Conservation (phyloP, 176 grass and related monocot species). For the Triticum timopheevii region DNA sequence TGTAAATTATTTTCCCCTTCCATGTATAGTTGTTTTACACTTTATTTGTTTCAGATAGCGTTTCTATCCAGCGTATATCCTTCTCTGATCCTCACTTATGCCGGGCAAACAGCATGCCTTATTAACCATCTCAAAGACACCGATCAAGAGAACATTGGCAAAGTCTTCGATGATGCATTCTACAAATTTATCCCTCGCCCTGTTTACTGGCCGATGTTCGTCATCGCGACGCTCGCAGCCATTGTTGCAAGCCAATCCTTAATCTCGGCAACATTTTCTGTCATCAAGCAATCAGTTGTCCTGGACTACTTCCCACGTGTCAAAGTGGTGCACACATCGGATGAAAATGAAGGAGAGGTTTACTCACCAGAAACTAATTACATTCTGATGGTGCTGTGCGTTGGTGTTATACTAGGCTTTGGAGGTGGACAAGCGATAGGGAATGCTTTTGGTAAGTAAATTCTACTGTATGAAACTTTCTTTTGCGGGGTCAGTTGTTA, state of each 20-base stretch:
- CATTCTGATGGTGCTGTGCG: slow-evolving; percentile 80
- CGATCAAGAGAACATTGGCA: no score
- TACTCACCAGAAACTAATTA: slow-evolving; percentile 90
- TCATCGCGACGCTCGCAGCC: slow-evolving; percentile 64
- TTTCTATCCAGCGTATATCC: slow-evolving; percentile 86
- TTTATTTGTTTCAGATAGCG: slow-evolving; percentile 51
- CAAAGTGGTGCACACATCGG: slow-evolving; percentile 82
- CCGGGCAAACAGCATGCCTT: slow-evolving; percentile 85
- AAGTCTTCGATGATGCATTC: slow-evolving; percentile 61
- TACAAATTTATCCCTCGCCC: slow-evolving; percentile 68
- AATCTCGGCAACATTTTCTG: slow-evolving; percentile 85
- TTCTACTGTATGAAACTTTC: no score
- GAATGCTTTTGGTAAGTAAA: slow-evolving; percentile 73
- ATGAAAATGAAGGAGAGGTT: slow-evolving; percentile 81
- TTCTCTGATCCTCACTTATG: slow-evolving; percentile 83
- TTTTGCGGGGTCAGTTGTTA: neutral
- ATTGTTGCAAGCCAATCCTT: slow-evolving; percentile 92
- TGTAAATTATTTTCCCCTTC: neutral
- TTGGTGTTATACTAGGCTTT: slow-evolving; percentile 70
- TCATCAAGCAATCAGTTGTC: slow-evolving; percentile 85
- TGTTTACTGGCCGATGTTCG: slow-evolving; percentile 91
- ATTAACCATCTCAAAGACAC: slow-evolving; percentile 67
- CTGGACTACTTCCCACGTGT: slow-evolving; percentile 78
- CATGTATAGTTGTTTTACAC: neutral
- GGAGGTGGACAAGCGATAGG: slow-evolving; percentile 78